Base-by-base conservation (phyloP, 1,284 basidiomycete genomes). In the Volvariella surrecta region DNA sequence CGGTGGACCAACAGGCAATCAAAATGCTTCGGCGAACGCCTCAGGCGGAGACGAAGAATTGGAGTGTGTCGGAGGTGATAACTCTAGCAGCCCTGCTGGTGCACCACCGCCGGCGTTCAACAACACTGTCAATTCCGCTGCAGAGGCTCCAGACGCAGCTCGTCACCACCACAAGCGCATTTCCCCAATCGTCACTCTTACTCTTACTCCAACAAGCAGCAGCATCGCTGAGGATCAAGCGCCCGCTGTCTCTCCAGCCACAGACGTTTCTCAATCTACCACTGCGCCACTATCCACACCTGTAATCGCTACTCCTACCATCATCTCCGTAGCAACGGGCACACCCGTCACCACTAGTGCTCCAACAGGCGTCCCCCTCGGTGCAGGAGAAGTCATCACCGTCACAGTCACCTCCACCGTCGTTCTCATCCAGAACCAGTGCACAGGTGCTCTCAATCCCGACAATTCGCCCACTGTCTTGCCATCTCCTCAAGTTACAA, bases 1-100 rank as follows among this genome's bases (percentile, higher is more conserved):
- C 7, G 73, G 72, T 45, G 74, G 71, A 19, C 40, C 70, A 4
- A 62, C 60, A 28, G 48, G 45, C 38, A 48, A 46, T 13, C 45
- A 48, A 32, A 40, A 54, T 42, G 45, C 51, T 30, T 42, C 30
- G 9, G 15, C 30, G 30, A 31, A 51, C 34, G 53, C 54, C 10
- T 45, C 37, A 31, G 43, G 32, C 16, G 50, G 50, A 15, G 51
- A 51, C 16, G 45, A 45, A 3, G 53, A 52, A 10, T 53, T 44
- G 11, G 51, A 54, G 34, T 48, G 46, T 30, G 44, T 48, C 38
- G 45, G 41, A 21, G 44, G 41, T 28, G 43, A 45, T 16, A 41
- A 43, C n/a, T n/a, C n/a, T n/a, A n/a, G n/a, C 46, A 43, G 32
- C n/a, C n/a, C n/a, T n/a, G n/a, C n/a, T n/a, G n/a, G n/a, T n/a